Evolutionary conservation across 2,329 filamentous ascomycete genomes (phyloP).

Genomic region (Pezicula rhizophila): DNA sequence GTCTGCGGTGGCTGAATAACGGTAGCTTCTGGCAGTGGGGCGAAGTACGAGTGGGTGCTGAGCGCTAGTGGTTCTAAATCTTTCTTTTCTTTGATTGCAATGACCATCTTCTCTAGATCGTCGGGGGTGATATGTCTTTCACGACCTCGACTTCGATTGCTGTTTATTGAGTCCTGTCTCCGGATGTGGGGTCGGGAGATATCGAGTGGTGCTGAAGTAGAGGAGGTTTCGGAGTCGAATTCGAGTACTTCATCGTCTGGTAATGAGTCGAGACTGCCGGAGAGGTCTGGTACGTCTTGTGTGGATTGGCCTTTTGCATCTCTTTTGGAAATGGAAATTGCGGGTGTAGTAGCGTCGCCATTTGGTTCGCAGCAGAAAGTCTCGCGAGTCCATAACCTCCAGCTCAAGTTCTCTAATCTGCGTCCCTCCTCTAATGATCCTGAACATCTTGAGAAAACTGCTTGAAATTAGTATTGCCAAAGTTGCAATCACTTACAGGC

Average conservation of each 20-base stretch:
- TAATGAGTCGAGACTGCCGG: constrained; percentile 70
- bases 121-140: constrained; percentile 90
- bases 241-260: constrained; percentile 62
- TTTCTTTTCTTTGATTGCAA: constrained; percentile 81
- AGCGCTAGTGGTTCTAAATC: constrained; percentile 52
- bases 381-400: constrained; percentile 91
- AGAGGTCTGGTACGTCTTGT: constrained; percentile 65
- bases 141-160: constrained; percentile 59
- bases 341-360: constrained; percentile 39
- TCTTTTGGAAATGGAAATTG: constrained; percentile 29
- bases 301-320: constrained; percentile 30
- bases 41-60: constrained; percentile 26
- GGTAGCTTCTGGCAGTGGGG: constrained; percentile 37
- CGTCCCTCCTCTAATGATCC: constrained; percentile 90
- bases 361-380: constrained; percentile 77
- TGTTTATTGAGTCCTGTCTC: constrained; percentile 65
- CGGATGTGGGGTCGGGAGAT: constrained; percentile 62
- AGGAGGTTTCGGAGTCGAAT: constrained; percentile 34
- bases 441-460: constrained; percentile 91
- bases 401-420: constrained; percentile 89
- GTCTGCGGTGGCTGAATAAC: constrained; percentile 31
- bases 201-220: constrained; percentile 45
- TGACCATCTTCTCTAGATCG: constrained; percentile 89
- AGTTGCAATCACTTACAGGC: background rate
- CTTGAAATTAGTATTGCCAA: background rate